phyloP scores from a whole-genome alignment of 352 stramenopile species.

The Globisporangium barbulae region DNA sequence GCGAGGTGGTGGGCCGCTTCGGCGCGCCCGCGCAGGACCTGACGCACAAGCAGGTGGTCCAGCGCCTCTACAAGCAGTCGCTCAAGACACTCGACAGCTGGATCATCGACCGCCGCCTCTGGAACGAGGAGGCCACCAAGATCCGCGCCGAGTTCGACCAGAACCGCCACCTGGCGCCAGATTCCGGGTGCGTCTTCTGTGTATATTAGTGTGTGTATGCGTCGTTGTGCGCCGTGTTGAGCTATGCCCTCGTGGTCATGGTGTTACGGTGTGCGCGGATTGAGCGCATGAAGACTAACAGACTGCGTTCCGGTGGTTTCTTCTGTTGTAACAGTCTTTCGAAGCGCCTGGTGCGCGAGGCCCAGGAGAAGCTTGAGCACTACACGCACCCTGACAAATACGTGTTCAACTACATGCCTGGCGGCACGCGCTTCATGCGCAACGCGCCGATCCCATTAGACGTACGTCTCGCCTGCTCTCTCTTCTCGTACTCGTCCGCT shows the following conservation, averaged over 20 bases:
- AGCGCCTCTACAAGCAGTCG: constrained; percentile 93
- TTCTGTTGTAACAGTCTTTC: constrained; percentile 38
- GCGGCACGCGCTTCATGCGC: constrained; percentile 98
- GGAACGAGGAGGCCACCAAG: constrained; percentile 92
- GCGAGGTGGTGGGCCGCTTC: constrained; percentile 74
- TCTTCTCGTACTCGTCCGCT: not conserved
- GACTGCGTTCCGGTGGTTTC: constrained; percentile 32
- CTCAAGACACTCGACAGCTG: constrained; percentile 94
- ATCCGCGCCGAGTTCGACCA: constrained; percentile 93
- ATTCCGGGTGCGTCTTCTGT: constrained; percentile 44
- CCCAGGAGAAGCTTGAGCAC: constrained; percentile 90
- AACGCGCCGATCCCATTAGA: constrained; percentile 96
- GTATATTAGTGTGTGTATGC: not conserved
- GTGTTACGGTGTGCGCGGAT: not conserved
- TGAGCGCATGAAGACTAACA: not conserved
- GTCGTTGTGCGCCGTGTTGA: not conserved
- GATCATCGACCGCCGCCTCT: constrained; percentile 95
- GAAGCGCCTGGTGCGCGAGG: constrained; percentile 88
- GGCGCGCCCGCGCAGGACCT: constrained; percentile 57
- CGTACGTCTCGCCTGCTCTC: constrained; percentile 33
- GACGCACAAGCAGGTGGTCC: constrained; percentile 87
- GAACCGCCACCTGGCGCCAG: constrained; percentile 49
- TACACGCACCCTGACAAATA: constrained; percentile 97
- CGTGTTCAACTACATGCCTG: constrained; percentile 97
- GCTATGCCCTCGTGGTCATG: not conserved